Base-by-base conservation (phyloP, 768 basidiomycete species). In the Tephrocybe rancida region DNA sequence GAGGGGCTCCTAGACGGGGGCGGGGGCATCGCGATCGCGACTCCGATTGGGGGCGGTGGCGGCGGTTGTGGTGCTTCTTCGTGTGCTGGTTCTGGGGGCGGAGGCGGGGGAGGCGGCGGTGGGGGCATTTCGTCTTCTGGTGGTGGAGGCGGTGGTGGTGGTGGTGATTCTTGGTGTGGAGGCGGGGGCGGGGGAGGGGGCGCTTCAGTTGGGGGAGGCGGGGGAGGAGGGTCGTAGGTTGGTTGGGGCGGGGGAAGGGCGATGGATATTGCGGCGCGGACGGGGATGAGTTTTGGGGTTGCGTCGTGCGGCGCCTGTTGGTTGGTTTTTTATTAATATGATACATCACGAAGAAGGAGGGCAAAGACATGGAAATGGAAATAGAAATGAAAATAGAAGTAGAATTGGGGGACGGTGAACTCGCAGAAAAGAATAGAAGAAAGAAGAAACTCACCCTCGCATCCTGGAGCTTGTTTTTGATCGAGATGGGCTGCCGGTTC, bases 61-160 rank as follows among this genome's bases (percentile, higher is more conserved):
- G 29, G 29, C 29, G 29, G 29, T 30, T 5, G 29, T 6, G 67
- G 61, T 16, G 67, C 61, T 60, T 48, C 67, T n/a, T n/a, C n/a
- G n/a, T n/a, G n/a, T n/a, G n/a, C n/a, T 39, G 70, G 67, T 22
- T 75, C 68, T 37, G 76, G 69, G 5, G 75, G 72, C 25, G 68
- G 70, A 5, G 73, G 69, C 3, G 75, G 67, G 43, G 68, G 61
- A 8, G 61, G 63, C 24, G 68, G 70, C 11, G 72, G 54, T 6
- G 67, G 66, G 18, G 69, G 67, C 1, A 67, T 64, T 10, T 62
- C 61, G 18, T 62, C 52, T 35, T 67, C 67, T 14, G 71, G 51
- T 13, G 67, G 67, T 34, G 70, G 67, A 8, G 66, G 67, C 9
- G 59, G 61, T 52, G 22, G 64, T 62, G 29, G 57, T 57, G 21